These are phyloP conservation scores for Colletotrichum somersetense DNA, from an alignment of 2,329 filamentous ascomycete genomes.

Conservation along the genomic window DNA sequence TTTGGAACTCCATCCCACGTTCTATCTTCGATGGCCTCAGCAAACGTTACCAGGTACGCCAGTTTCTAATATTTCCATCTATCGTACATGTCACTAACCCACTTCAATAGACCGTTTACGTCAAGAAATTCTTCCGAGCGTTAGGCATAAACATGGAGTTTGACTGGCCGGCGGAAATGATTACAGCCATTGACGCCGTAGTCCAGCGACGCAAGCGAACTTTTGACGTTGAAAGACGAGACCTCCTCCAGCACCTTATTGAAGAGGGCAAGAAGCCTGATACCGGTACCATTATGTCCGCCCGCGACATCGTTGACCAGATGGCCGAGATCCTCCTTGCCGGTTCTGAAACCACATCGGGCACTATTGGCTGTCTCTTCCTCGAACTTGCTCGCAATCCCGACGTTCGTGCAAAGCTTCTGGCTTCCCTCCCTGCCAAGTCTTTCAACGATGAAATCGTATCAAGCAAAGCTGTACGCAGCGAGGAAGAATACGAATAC, in stretches of 20 bases:
- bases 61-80: too few species aligned
- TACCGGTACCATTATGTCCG: constrained; percentile 40
- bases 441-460: constrained; percentile 29
- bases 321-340: constrained; percentile 46
- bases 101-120: constrained; percentile 13
- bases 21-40: constrained; percentile 39
- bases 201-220: constrained; percentile 37
- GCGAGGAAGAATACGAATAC: constrained; percentile 57
- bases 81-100: not conserved
- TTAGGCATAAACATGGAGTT: constrained; percentile 29
- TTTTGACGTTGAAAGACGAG: constrained; percentile 22
- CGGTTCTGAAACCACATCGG: constrained; percentile 47
- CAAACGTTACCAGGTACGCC: constrained; percentile 33
- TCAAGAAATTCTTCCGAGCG: constrained; percentile 33
- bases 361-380: constrained; percentile 46
- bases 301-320: constrained; percentile 41
- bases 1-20: constrained; percentile 38
- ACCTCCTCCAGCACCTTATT: constrained; percentile 38
- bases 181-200: constrained; percentile 37
- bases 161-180: constrained; percentile 40
- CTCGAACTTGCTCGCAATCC: constrained; percentile 46
- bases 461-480: constrained; percentile 32
- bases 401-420: constrained; percentile 42
- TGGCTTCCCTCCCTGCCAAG: constrained; percentile 24
- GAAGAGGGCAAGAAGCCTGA: constrained; percentile 40